A percentile compares a stretch with the other conserved stretches of the same genome.
These are phyloP conservation scores for Ustilago vetiveriae DNA, from an alignment of 1,284 basidiomycete genomes.

Conservation along the genomic window DNA sequence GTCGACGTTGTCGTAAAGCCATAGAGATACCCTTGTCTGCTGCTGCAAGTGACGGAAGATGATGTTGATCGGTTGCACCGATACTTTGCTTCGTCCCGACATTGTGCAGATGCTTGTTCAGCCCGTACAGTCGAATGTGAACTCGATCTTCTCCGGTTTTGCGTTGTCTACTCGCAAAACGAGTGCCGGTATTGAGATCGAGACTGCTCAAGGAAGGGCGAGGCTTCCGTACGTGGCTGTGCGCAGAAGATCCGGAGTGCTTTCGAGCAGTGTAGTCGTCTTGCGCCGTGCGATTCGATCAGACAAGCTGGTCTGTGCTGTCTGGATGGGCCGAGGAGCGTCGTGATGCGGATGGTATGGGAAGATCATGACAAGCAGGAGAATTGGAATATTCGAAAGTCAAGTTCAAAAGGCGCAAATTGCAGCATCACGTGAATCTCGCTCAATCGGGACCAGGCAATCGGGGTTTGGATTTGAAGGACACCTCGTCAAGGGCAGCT, in stretches of 20 bases:
- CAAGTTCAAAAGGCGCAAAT: slow-evolving; percentile 6
- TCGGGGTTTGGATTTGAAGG: slow-evolving; percentile 16
- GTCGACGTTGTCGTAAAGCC: slow-evolving; percentile 97
- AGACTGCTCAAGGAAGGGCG: no score
- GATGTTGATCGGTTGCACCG: slow-evolving; percentile 75
- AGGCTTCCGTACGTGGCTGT: no score
- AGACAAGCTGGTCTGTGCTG: no score
- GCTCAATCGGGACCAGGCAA: slow-evolving; percentile 6
- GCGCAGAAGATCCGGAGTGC: no score
- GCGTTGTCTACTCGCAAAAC: background rate
- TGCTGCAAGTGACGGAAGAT: slow-evolving; percentile 98
- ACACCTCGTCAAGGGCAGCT: background rate
- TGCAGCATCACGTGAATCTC: slow-evolving; percentile 22
- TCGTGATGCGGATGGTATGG: slow-evolving; percentile 21
- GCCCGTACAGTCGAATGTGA: no score
- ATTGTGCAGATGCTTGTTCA: slow-evolving; percentile 17
- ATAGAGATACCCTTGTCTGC: slow-evolving; percentile 87
- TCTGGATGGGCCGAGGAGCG: no score
- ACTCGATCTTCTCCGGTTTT: no score
- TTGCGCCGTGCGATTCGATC: no score
- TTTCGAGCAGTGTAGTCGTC: no score
- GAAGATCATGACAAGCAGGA: slow-evolving; percentile 2
- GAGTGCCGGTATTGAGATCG: background rate
- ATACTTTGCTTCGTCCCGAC: slow-evolving; percentile 54
- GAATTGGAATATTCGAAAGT: slow-evolving; percentile 15